phyloP scores from a whole-genome alignment of 176 grass and related monocot genomes.

The Miscanthus lutarioriparius region DNA sequence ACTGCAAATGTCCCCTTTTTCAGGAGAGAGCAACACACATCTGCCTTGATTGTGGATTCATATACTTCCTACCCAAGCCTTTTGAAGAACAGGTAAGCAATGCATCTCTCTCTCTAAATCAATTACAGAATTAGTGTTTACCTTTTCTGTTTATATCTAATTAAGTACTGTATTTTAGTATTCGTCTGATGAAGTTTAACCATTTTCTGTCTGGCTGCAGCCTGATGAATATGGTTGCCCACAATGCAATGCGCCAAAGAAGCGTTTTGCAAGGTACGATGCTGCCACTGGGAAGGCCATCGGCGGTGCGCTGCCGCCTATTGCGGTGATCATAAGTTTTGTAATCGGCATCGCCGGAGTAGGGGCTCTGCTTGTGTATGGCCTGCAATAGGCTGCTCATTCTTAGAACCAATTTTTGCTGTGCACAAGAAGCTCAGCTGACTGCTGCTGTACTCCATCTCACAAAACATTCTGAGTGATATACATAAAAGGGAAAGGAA shows the following conservation, averaged over 20 bases:
- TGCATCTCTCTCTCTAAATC: slow-evolving; percentile 11
- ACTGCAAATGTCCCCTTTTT: background rate
- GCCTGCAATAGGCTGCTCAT: slow-evolving; percentile 61
- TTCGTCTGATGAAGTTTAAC: slow-evolving; percentile 25
- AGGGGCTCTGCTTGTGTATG: slow-evolving; percentile 86
- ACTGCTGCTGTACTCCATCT: slow-evolving; percentile 22
- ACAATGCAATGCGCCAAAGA: slow-evolving; percentile 97
- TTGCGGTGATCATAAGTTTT: slow-evolving; percentile 71
- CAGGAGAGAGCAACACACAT: slow-evolving; percentile 96
- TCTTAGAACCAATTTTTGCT: slow-evolving; percentile 27
- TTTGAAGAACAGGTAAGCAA: slow-evolving; percentile 86
- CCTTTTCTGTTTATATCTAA: background rate
- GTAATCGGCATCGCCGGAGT: slow-evolving; percentile 71
- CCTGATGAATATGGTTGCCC: slow-evolving; percentile 80
- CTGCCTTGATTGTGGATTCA: slow-evolving; percentile 92
- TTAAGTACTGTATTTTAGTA: slow-evolving; percentile 11
- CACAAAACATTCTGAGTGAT: slow-evolving; percentile 22
- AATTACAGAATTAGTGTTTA: slow-evolving; percentile 20
- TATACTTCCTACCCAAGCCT: slow-evolving; percentile 88
- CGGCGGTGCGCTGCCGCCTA: slow-evolving; percentile 60
- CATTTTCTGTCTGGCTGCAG: slow-evolving; percentile 45
- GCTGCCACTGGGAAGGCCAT: slow-evolving; percentile 65
- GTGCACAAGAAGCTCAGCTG: slow-evolving; percentile 32
- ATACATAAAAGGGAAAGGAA: slow-evolving; percentile 9
- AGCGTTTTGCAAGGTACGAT: slow-evolving; percentile 74